Evolutionary conservation across 1,284 basidiomycete species (phyloP), one percentile per base, ranked within the genome.

Genomic region (Malassezia restricta): DNA sequence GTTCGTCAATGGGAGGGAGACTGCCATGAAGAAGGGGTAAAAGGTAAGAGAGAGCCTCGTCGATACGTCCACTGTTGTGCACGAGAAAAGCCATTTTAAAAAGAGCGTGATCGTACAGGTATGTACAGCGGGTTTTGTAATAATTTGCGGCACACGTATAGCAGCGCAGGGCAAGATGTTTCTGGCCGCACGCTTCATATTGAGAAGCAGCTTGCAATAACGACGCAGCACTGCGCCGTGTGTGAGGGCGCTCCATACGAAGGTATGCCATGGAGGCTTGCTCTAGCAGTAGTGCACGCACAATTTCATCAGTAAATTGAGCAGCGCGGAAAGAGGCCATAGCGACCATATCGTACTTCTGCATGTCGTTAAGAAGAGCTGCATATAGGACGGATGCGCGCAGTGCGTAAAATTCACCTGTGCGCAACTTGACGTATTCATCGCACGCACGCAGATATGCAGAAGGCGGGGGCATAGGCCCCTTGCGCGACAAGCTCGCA

Each of bases 141-240:
- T 63, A 56, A 11, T 56, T 32, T 1, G 58, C 60, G 0, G 62
- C 58, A 3, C 54, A 55, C 12, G 56, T 48, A 41, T 64, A 70
- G 53, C 65, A 65, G 2, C 59, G 49, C 6, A 64, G 47, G 9
- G 51, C 55, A 8, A 61, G 33, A 27, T 27, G 20, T 57, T 76
- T 68, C 42, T 78, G 77, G 24, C 78, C 79, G 11, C 76, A 77
- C n/a, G 76, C 76, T 58, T 78, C 76, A 56, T 78, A 80, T 35
- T 76, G 64, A 40, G 75, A 68, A 0, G 77, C 78, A 0, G 78
- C 78, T 62, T 77, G 72, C 32, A 76, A 71, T 47, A 79, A 66
- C 45, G 77, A 74, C 37, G 77, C 68, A 0, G 77, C 78, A 37
- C 74, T 76, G 54, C 76, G 73, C 27, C 78, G 58, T 41, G 64